Evolutionary conservation across 768 basidiomycete species (phyloP).

Genomic region (Xanthoconium stramineum): DNA sequence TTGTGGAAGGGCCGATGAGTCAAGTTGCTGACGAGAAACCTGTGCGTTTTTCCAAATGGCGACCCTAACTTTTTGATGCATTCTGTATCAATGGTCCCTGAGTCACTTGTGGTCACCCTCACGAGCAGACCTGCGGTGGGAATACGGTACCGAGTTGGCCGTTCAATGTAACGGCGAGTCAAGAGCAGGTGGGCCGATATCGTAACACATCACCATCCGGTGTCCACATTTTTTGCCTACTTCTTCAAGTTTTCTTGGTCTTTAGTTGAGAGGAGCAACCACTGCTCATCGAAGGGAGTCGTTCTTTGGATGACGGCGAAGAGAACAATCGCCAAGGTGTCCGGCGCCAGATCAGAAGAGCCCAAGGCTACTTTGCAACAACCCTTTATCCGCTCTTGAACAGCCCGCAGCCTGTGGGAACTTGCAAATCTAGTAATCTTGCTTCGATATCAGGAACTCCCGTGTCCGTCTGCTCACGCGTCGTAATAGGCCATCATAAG

Average conservation of each 20-base stretch:
- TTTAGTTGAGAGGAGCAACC: background rate
- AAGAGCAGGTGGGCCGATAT: background rate
- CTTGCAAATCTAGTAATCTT: background rate
- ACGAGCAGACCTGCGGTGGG: slow-evolving; percentile 5
- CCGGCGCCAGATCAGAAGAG: background rate
- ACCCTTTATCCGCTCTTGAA: background rate
- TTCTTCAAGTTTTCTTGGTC: background rate
- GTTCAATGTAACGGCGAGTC: background rate
- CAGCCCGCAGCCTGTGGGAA: slow-evolving; percentile 1
- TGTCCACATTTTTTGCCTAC: background rate
- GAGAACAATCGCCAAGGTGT: background rate
- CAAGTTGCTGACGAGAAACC: slow-evolving; percentile 22
- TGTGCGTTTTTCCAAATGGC: slow-evolving; percentile 4
- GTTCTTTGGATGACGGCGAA: background rate
- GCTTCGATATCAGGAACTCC: background rate
- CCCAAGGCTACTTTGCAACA: background rate
- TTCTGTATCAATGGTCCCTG: slow-evolving; percentile 2
- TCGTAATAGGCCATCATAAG: background rate
- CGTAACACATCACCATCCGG: background rate
- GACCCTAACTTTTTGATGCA: slow-evolving; percentile 7
- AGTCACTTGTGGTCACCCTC: background rate
- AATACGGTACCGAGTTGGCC: background rate
- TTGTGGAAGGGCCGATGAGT: slow-evolving; percentile 16
- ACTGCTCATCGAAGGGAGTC: background rate
- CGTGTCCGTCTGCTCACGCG: background rate